Conservation (phyloP, 2,329 filamentous ascomycete genomes). For the Rhexocercosporidium sp. region DNA sequence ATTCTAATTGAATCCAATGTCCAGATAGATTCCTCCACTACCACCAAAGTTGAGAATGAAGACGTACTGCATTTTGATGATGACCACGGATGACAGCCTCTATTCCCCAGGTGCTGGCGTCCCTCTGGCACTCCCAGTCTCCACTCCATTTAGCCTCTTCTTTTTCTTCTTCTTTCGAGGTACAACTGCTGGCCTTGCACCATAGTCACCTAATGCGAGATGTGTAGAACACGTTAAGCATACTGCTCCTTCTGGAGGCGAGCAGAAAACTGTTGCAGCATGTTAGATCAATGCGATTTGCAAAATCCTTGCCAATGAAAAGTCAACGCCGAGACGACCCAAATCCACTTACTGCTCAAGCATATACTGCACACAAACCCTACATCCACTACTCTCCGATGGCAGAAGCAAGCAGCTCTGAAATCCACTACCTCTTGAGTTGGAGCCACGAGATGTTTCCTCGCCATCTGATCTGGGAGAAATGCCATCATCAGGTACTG, state of each 20-base stretch:
- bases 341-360: slow-evolving; percentile 68
- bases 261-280: slow-evolving; percentile 68
- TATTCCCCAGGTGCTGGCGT: slow-evolving; percentile 56
- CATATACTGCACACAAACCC: slow-evolving; percentile 97
- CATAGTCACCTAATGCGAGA: slow-evolving; percentile 77
- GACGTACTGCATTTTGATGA: not conserved
- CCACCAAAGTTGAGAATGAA: not conserved
- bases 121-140: slow-evolving; percentile 63
- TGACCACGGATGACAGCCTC: slow-evolving; percentile 57
- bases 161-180: slow-evolving; percentile 77
- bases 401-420: slow-evolving; percentile 97
- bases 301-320: not conserved
- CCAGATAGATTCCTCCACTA: too few species aligned
- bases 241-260: slow-evolving; percentile 63
- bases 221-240: slow-evolving; percentile 86
- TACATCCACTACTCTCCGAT: slow-evolving; percentile 86
- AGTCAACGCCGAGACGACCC: not conserved
- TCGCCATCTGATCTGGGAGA: slow-evolving; percentile 70
- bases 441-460: slow-evolving; percentile 73
- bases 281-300: slow-evolving; percentile 22
- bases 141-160: slow-evolving; percentile 63
- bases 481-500: slow-evolving; percentile 97
- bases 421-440: slow-evolving; percentile 91
- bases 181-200: slow-evolving; percentile 76
- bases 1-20: too few species aligned